Percentiles rank a stretch among this genome's conserved stretches.
Evolutionary conservation across 345 rosid genomes (phyloP).

Genomic region (Microcos paniculata): DNA sequence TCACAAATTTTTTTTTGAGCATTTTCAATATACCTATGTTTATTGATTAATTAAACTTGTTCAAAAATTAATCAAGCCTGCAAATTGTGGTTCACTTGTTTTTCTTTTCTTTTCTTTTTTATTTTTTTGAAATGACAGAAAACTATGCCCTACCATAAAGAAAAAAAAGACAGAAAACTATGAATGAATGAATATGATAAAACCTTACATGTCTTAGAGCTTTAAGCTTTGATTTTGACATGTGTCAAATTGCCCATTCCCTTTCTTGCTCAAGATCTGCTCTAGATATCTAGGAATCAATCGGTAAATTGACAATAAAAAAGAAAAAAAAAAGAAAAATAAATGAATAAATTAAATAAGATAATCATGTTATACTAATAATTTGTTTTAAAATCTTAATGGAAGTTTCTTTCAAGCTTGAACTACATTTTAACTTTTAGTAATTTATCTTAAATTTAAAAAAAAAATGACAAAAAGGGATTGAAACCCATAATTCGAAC

Average conservation of each 20-base stretch:
- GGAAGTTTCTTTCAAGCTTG: no score
- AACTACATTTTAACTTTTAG: no score
- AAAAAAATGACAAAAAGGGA: no score
- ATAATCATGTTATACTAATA: no score
- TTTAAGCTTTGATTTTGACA: neutral
- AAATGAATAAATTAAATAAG: neutral
- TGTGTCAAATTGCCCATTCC: neutral
- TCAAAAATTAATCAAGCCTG: neutral
- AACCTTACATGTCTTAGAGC: neutral
- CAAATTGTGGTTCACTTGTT: neutral
- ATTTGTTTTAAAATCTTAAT: no score
- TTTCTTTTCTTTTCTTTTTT: neutral
- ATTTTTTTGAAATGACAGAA: neutral
- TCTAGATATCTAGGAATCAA: neutral
- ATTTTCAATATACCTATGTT: no score
- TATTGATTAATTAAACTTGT: neutral
- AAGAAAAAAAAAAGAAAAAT: no score
- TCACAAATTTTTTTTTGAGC: no score
- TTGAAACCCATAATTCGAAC: no score
- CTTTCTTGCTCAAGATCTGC: neutral
- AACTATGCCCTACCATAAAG: neutral
- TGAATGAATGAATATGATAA: constrained; percentile 1
- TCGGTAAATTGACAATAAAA: no score
- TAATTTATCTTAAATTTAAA: no score
- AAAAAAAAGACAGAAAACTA: neutral